phyloP scores from a whole-genome alignment of 352 stramenopile species.

The Pythium utonaiense region DNA sequence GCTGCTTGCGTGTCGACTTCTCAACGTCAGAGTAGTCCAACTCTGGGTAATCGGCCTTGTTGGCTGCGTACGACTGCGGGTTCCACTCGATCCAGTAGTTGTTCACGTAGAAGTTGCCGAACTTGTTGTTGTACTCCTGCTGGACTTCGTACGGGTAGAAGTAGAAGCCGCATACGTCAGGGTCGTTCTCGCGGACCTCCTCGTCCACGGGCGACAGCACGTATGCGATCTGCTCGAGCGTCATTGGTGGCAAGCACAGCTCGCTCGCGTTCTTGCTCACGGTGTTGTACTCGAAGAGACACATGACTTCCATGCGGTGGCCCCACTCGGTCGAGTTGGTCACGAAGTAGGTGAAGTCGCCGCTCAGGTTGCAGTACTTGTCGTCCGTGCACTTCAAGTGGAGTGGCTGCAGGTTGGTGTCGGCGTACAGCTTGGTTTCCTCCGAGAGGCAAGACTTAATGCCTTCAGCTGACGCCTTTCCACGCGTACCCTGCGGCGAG shows the following conservation, averaged over 20 bases:
- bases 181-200: slow-evolving; percentile 54
- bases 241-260: slow-evolving; percentile 58
- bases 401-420: slow-evolving; percentile 57
- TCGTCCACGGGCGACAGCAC: slow-evolving; percentile 47
- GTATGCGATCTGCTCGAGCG: slow-evolving; percentile 54
- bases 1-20: slow-evolving; percentile 60
- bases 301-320: slow-evolving; percentile 67
- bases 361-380: slow-evolving; percentile 30
- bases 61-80: slow-evolving; percentile 58
- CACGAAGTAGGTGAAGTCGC: slow-evolving; percentile 56
- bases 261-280: slow-evolving; percentile 41
- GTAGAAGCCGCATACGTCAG: slow-evolving; percentile 69
- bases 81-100: slow-evolving; percentile 69
- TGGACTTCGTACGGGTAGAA: slow-evolving; percentile 71
- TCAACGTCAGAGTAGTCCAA: slow-evolving; percentile 62
- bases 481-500: slow-evolving; percentile 23
- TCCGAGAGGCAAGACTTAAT: slow-evolving; percentile 52
- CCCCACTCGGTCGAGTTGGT: slow-evolving; percentile 57
- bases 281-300: slow-evolving; percentile 65
- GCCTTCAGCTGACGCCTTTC: slow-evolving; percentile 26
- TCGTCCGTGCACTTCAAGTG: slow-evolving; percentile 55
- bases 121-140: slow-evolving; percentile 48
- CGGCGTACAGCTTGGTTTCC: slow-evolving; percentile 53
- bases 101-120: slow-evolving; percentile 71
- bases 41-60: slow-evolving; percentile 40